Evolutionary conservation across 2,329 filamentous ascomycete species (phyloP), one percentile per base, ranked within the genome.

Genomic region (Aspergillus pseudoviridinutans): DNA sequence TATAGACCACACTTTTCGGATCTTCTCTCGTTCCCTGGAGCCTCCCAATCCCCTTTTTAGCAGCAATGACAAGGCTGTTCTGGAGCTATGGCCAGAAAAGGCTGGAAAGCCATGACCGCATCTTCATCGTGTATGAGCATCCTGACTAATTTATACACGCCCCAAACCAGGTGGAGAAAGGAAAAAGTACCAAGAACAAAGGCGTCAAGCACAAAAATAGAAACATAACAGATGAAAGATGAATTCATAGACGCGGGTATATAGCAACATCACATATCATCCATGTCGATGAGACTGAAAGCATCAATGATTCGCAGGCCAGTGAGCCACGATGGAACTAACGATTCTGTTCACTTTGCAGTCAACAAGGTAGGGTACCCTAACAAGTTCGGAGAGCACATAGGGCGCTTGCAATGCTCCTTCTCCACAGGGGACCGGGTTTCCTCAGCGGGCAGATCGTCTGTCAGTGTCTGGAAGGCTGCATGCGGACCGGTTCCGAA

Each of bases 231-330:
- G 54, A 42, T 42, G 57, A 53, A 49, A 42, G 29, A 41, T 44
- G 50, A 38, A 49, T 52, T 32, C 10, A 50, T 49, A 58, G 51
- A 59, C 52, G 54, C 49, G 64, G 64, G 62, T 66, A 67, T 66
- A 64, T 56, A 62, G 49, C 58, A 61, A 56, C 49, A 58, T 58
- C 44, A 60, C 56, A 53, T 58, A 58, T 56, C 58, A 57, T 57
- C 42, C 50, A 38, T 46, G 42, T 46, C 44, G 24, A 47, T 47
- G 44, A 47, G 44, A 47, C 20, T 47, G 49, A 32, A 58, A 52
- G 53, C 20, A 54, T 41, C 46, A 55, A 27, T 17, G 20, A n/a
- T 22, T 17, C 27, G 35, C 41, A 25, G n/a, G 27, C 3, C 27
- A 24, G 25, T 22, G 42, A 22, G n/a, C 42, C 20, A 8, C 9